Evolutionary conservation across 1,139 yeast genomes (phyloP).

Genomic region (Sugiyamaella novakii): DNA sequence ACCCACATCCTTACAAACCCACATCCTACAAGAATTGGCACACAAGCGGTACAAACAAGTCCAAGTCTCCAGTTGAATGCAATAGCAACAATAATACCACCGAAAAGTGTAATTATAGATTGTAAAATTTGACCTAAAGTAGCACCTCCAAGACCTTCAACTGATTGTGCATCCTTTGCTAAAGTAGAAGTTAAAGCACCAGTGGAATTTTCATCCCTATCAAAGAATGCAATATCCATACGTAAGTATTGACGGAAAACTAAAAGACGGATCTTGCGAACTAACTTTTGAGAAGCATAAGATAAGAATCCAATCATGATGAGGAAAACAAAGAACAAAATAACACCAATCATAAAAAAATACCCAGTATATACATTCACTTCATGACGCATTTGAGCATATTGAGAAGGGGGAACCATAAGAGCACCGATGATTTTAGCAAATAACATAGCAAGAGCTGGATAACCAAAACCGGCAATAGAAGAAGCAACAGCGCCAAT

Average conservation of each 20-base stretch:
- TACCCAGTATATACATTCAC: constrained; percentile 44
- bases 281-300: constrained; percentile 37
- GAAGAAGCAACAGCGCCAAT: constrained; percentile 41
- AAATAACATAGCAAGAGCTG: constrained; percentile 45
- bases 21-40: constrained; percentile 74
- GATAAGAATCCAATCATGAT: constrained; percentile 39
- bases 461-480: constrained; percentile 46
- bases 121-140: constrained; percentile 78
- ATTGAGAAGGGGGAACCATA: constrained; percentile 41
- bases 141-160: constrained; percentile 84
- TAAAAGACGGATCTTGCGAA: constrained; percentile 39
- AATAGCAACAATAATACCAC: constrained; percentile 75
- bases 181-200: constrained; percentile 84
- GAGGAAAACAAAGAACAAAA: constrained; percentile 40
- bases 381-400: constrained; percentile 41
- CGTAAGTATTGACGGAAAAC: constrained; percentile 49
- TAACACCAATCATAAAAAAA: constrained; percentile 46
- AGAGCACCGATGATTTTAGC: constrained; percentile 45
- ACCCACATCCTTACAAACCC: constrained; percentile 79
- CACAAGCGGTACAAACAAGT: constrained; percentile 57
- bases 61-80: constrained; percentile 66
- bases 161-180: constrained; percentile 82
- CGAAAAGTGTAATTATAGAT: constrained; percentile 63
- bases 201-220: constrained; percentile 56
- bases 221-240: constrained; percentile 85